Conservation (phyloP, 2,329 filamentous ascomycete genomes). For the Coleophoma eucalyptorum region DNA sequence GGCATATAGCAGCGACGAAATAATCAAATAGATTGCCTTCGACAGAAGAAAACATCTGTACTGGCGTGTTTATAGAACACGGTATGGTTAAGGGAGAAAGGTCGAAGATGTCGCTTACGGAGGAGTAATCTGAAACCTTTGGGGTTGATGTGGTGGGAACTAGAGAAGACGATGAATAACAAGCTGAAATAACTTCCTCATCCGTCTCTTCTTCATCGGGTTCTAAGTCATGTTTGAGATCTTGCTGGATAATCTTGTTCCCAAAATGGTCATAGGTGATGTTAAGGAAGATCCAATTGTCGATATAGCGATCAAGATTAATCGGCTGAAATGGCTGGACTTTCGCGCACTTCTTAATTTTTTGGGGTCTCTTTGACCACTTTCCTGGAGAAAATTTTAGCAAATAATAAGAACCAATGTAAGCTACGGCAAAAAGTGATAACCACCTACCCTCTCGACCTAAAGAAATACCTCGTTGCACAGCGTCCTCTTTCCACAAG, state of each 20-base stretch:
- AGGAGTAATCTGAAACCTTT: background rate
- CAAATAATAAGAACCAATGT: background rate
- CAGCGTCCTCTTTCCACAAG: background rate
- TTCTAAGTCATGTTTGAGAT: background rate
- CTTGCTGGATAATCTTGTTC: background rate
- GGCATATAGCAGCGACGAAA: background rate
- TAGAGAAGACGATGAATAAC: background rate
- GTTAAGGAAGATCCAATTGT: background rate
- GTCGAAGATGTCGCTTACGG: background rate
- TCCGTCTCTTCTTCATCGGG: background rate
- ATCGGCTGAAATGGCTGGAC: background rate
- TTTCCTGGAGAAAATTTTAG: background rate
- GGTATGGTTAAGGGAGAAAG: background rate
- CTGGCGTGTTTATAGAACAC: background rate
- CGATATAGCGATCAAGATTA: background rate
- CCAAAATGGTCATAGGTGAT: background rate
- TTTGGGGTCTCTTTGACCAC: background rate
- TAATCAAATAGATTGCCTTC: constrained; percentile 1
- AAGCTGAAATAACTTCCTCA: background rate
- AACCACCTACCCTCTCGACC: background rate
- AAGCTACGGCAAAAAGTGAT: background rate
- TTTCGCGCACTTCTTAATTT: background rate
- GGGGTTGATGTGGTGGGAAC: background rate
- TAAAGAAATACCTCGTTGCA: background rate
- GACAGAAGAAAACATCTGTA: background rate